Conservation (phyloP, 2,329 filamentous ascomycete genomes). For the Diatrype stigma region DNA sequence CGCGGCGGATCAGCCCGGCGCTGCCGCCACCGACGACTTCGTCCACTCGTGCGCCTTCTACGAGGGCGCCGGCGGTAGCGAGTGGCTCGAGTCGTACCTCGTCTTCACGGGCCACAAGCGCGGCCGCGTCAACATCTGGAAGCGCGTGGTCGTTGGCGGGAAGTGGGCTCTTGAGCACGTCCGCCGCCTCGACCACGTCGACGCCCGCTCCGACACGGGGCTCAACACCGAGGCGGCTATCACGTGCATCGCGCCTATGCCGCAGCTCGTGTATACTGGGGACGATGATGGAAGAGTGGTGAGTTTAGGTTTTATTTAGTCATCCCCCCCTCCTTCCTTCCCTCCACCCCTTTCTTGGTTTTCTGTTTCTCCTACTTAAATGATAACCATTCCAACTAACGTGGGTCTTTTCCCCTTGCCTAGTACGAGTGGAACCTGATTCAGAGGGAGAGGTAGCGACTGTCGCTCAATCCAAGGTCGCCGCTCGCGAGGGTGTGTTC, state of each 20-base stretch:
- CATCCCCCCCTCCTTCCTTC: neutral
- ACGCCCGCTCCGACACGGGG: slow-evolving; percentile 59
- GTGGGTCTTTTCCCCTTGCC: slow-evolving; percentile 6
- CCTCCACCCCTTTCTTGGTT: neutral
- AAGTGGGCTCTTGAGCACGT: slow-evolving; percentile 75
- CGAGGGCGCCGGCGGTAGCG: slow-evolving; percentile 79
- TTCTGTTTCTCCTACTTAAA: neutral
- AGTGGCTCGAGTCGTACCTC: slow-evolving; percentile 84
- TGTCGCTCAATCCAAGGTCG: slow-evolving; percentile 16
- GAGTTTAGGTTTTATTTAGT: too few relatives aligned
- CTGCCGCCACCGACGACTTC: slow-evolving; percentile 61
- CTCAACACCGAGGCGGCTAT: slow-evolving; percentile 64
- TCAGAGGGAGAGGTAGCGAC: slow-evolving; percentile 51
- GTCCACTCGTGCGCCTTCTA: slow-evolving; percentile 87
- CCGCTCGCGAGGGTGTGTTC: slow-evolving; percentile 6
- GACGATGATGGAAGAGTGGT: slow-evolving; percentile 92
- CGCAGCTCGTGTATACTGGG: slow-evolving; percentile 82
- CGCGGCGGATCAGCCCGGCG: too few relatives aligned
- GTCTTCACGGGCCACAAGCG: slow-evolving; percentile 84
- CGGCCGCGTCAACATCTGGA: slow-evolving; percentile 79
- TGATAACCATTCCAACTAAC: neutral
- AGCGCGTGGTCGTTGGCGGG: slow-evolving; percentile 52
- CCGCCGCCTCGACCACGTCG: slow-evolving; percentile 76
- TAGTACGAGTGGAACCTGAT: slow-evolving; percentile 62
- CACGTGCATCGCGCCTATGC: slow-evolving; percentile 80